Evolutionary conservation across 495 filamentous ascomycete species (phyloP).

Genomic region (Hypoxylon perforatum): DNA sequence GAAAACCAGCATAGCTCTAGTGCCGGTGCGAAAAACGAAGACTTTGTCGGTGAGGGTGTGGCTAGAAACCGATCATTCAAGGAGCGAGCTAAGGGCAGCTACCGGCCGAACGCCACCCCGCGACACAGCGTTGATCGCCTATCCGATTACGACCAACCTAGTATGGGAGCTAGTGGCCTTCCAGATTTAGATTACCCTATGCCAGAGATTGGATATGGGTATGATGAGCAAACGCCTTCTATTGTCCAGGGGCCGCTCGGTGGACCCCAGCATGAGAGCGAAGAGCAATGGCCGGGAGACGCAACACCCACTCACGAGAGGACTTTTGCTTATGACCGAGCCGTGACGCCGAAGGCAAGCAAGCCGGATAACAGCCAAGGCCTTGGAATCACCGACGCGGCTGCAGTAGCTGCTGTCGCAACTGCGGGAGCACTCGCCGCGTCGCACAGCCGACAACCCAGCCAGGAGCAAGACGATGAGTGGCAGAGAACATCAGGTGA

Average conservation of each 20-base stretch:
- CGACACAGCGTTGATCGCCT: conserved; percentile 79
- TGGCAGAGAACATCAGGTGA: conserved; percentile 67
- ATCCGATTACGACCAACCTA: conserved; percentile 65
- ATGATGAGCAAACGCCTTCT: conserved; percentile 62
- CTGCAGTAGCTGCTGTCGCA: conserved; percentile 57
- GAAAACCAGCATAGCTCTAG: conserved; percentile 39
- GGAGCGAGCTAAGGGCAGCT: conserved; percentile 61
- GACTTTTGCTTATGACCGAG: conserved; percentile 52
- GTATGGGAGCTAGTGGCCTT: conserved; percentile 71
- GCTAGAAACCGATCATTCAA: conserved; percentile 65
- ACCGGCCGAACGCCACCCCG: conserved; percentile 70
- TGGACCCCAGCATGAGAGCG: conserved; percentile 40
- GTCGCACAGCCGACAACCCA: conserved; percentile 58
- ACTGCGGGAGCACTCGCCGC: conserved; percentile 55
- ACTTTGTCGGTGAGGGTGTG: conserved; percentile 51
- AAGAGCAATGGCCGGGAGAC: conserved; percentile 52
- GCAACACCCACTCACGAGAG: conserved; percentile 53
- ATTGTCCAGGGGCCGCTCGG: conserved; percentile 51
- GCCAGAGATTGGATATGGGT: conserved; percentile 73
- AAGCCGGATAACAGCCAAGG: conserved; percentile 42
- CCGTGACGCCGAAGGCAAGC: conserved; percentile 48
- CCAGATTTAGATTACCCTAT: conserved; percentile 70
- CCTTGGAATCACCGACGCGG: conserved; percentile 51
- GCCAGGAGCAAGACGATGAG: conserved; percentile 64
- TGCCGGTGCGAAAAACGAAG: conserved; percentile 26